Evolutionary conservation across 495 filamentous ascomycete genomes (phyloP), one percentile per base, ranked within the genome.

Genomic region (Peziza echinospora): DNA sequence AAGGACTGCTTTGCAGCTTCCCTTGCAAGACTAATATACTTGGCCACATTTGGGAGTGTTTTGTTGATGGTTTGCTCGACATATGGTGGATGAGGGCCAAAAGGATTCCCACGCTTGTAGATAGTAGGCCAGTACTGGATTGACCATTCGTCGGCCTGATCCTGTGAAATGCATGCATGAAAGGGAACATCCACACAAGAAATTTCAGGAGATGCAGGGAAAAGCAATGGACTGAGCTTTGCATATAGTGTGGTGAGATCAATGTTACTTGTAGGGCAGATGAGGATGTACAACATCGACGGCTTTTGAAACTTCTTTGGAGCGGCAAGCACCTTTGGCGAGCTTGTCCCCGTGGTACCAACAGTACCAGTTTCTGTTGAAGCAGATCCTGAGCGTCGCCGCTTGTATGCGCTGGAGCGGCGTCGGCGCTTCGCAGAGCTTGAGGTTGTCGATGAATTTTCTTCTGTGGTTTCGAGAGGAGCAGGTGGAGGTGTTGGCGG

Each of bases 111-210:
- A 55, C 77, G 77, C 47, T 85, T 84, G 65, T 91, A 96, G 6
- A 83, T 67, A 5, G 80, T 76, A 0, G 89, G 91, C 89, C 89
- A 97, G 58, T 84, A 79, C 23, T 71, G 67, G 22, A 71, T 64
- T 24, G 73, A 76, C 84, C 83, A 93, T 60, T 67, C 60, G 7
- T 74, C 68, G 5, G 89, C 84, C 64, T 93, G 82, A 9, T 73
- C 60, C 19, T 70, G 60, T 17, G 78, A 86, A 21, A 78, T 77
- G 0, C 89, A 85, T 22, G 84, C 71, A 10, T 80, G 64, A 34
- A 77, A 66, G 16, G 89, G 89, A 17, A 96, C 74, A 2, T 67
- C 64, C 17, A 79, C 68, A 8, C 64, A 66, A 41, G 47, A 68
- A 49, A 57, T 49, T 16, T 65, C 52, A 17, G 74, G 67, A 51